phyloP scores from a whole-genome alignment of 768 basidiomycete species.

The Antrodiella citrinella region DNA sequence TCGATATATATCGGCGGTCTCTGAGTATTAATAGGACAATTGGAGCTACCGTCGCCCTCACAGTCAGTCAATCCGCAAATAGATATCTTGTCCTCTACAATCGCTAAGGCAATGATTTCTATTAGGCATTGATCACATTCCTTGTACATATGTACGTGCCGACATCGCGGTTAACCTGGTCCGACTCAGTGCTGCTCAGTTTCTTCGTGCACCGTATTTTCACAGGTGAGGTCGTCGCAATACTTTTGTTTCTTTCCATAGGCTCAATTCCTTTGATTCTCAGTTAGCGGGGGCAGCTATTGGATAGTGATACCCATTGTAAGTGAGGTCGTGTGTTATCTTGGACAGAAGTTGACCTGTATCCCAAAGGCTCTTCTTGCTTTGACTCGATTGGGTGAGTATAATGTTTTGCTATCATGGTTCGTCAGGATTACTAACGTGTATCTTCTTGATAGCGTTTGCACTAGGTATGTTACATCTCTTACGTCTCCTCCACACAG shows the following conservation, averaged over 20 bases:
- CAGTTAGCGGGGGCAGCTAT: conserved; percentile 6
- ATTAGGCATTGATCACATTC: conserved; percentile 6
- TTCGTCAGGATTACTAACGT: too few relatives aligned
- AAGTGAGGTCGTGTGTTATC: too few relatives aligned
- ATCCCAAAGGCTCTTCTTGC: conserved; percentile 3
- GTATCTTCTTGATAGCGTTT: neutral
- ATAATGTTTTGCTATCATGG: neutral
- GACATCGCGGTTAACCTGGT: neutral
- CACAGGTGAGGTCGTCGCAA: conserved; percentile 2
- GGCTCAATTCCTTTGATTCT: too few relatives aligned
- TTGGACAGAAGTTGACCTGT: too few relatives aligned
- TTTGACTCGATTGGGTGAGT: conserved; percentile 3
- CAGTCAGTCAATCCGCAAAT: neutral
- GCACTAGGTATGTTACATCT: neutral
- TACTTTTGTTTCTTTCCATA: too few relatives aligned
- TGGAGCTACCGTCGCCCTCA: neutral
- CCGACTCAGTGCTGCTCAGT: conserved; percentile 1
- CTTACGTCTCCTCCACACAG: too few relatives aligned
- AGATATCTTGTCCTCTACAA: neutral
- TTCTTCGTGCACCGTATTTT: conserved; percentile 13
- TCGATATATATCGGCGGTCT: too few relatives aligned
- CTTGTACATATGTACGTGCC: conserved; percentile 10
- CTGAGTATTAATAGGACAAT: neutral
- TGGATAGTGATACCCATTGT: conserved; percentile 3
- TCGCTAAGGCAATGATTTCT: too few relatives aligned